Base-by-base conservation (phyloP, 1,284 basidiomycete genomes). In the Coriolopsis trogii region DNA sequence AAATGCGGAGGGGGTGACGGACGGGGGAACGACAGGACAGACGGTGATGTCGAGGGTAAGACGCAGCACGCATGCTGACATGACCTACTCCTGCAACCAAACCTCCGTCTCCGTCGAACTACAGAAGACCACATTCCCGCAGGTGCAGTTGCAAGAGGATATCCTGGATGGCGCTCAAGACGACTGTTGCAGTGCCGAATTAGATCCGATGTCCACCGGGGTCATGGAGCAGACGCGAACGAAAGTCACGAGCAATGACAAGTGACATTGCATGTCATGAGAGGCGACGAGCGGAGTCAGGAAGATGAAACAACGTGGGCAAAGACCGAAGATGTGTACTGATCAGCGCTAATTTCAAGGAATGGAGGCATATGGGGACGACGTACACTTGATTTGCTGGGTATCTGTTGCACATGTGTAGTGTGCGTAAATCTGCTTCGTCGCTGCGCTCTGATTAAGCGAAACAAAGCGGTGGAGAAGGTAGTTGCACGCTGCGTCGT, bases 371-470 rank as follows among this genome's bases (percentile, higher is more conserved):
- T 23, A 31, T 18, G 16, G 34, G 25, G 26, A 28, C 20, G 57
- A 73, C 85, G 54, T 67, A 91, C 89, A 92, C 72, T 89, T 91
- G 68, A 92, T 92, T 75, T 93, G 91, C 60, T 91, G 87, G 26
- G 91, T 93, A 71, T 93, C 91, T 25, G 91, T 93, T 25, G 91
- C 91, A 72, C 91, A 93, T 6, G 91, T 93, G 70, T 92, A 93
- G 64, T 93, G 91, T 6, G 91, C 91, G 63, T 92, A 91, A 58
- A 91, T 91, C 72, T 92, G 89, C 71, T 92, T 92, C 46, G 87
- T 90, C 40, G 87, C 85, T 0, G 91, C 87, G 62, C 87, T 91
- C 73, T 94, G 91, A 70, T 95, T 95, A 51, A 95, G 78, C 18
- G 82, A 84, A 16, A 94, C 90, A 70, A 95, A 95, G 41, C 89